phyloP scores from a whole-genome alignment of 257 asterid genomes.

The Gardenia jasminoides region DNA sequence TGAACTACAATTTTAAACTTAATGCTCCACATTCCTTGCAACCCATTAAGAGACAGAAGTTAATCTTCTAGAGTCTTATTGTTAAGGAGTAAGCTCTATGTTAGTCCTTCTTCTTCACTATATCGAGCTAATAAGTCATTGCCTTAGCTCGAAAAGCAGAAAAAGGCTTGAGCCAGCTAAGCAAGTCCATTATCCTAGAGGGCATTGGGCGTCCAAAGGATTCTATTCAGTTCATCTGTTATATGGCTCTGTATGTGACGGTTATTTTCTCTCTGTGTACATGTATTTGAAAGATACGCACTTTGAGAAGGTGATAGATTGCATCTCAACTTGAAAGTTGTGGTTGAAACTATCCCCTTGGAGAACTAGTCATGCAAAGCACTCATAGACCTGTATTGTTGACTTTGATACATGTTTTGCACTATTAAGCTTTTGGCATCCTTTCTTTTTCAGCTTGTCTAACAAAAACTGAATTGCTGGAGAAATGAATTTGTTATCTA shows the following conservation, averaged over 20 bases:
- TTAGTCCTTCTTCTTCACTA: not conserved
- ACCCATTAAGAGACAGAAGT: not conserved
- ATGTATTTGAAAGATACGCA: not conserved
- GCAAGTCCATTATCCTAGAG: not conserved
- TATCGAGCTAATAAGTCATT: not conserved
- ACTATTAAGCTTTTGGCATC: not conserved
- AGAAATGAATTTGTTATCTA: not conserved
- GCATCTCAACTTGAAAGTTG: constrained; percentile 6
- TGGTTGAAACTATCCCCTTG: not conserved
- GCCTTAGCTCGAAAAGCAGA: not conserved
- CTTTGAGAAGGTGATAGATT: not conserved
- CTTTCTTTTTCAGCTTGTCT: not conserved
- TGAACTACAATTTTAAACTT: not conserved
- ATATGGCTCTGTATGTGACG: not conserved
- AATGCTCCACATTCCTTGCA: not conserved
- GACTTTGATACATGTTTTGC: not conserved
- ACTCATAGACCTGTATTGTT: not conserved
- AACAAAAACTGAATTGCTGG: not conserved
- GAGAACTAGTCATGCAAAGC: not conserved
- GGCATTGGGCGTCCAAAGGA: not conserved
- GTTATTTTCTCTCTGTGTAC: not conserved
- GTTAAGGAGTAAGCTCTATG: not conserved
- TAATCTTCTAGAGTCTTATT: not conserved
- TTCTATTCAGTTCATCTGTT: not conserved
- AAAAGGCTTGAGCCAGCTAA: not conserved